These are phyloP conservation scores for Ophiostoma novo-ulmi DNA, from an alignment of 2,329 filamentous ascomycete species.

Conservation along the genomic window DNA sequence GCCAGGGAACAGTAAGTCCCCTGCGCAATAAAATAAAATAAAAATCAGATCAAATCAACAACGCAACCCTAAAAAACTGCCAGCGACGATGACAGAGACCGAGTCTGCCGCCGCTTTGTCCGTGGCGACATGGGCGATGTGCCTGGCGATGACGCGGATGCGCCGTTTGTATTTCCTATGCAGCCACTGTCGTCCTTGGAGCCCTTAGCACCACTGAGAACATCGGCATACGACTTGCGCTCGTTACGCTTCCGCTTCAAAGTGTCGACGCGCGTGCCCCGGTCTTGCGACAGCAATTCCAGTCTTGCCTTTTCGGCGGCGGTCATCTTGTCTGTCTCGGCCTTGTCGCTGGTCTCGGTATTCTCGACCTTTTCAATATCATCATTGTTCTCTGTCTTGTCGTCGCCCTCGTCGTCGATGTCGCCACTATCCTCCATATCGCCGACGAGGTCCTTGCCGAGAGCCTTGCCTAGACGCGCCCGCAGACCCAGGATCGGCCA, in stretches of 20 bases:
- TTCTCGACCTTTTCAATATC: neutral
- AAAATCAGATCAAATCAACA: neutral
- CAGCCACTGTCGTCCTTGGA: neutral
- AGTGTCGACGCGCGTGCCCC: conserved; percentile 21
- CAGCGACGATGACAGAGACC: conserved; percentile 25
- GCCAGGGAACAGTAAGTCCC: neutral
- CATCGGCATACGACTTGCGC: conserved; percentile 36
- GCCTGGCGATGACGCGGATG: conserved; percentile 20
- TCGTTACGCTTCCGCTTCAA: conserved; percentile 37
- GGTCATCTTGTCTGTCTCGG: neutral
- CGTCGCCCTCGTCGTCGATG: conserved; percentile 18
- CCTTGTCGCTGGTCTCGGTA: neutral
- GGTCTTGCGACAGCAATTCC: conserved; percentile 32
- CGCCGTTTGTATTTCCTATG: neutral
- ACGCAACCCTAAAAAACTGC: conserved; percentile 23
- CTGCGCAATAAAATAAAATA: neutral
- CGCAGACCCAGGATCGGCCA: conserved; percentile 53
- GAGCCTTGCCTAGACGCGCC: conserved; percentile 50
- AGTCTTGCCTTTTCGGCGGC: conserved; percentile 43
- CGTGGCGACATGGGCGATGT: conserved; percentile 32
- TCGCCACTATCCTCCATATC: conserved; percentile 22
- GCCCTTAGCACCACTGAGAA: conserved; percentile 29
- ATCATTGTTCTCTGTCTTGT: conserved; percentile 30
- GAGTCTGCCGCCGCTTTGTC: conserved; percentile 33
- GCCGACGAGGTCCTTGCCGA: conserved; percentile 49